Base-by-base conservation (phyloP, 2,329 filamentous ascomycete species). In the Colletotrichum tropicale region DNA sequence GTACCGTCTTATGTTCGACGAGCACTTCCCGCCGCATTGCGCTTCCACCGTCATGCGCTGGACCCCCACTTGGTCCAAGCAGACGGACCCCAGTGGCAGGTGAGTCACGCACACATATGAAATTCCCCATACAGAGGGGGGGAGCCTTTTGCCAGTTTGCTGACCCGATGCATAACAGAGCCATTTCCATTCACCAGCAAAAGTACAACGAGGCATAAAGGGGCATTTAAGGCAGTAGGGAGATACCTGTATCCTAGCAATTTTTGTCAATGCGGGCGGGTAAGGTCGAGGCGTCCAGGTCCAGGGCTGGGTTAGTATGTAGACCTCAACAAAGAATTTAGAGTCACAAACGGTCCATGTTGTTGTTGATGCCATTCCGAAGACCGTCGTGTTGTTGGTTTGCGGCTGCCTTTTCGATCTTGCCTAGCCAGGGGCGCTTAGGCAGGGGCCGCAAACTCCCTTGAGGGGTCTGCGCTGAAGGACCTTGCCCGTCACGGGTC, bases 1-100 rank as follows among this genome's bases (percentile, higher is more conserved):
- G 97, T 99, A 99, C 88, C 94, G 97, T 81, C 91, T 89, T 84
- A 98, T 99, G 96, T 99, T 98, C 84, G 97, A 99, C 85, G 96
- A 99, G 90, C 96, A 98, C 87, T 99, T 98, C 91, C 97, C 97
- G 62, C 91, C 93, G 72, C 93, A 93, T 82, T 98, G 96, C 84
- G 98, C 97, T 10, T 93, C 92, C 75, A 99, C 97, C 9, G 97
- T 99, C 70, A 94, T 95, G 94, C 91, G 97, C 82, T 99, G 97
- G 98, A 96, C 95, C 73, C 97, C 97, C 32, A 99, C 95, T 48
- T 99, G 97, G 97, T 98, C 95, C 72, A 94, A 98, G 85, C 96
- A 98, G 91, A 95, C 93, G 30, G 97, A 99, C 85, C 97, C 97
- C 76, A 98, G 95, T 86, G 98, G 97, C 88, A 92, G 95, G 94